Evolutionary conservation across 305 asterid species (phyloP).

Genomic region (Rubia tinctorum): DNA sequence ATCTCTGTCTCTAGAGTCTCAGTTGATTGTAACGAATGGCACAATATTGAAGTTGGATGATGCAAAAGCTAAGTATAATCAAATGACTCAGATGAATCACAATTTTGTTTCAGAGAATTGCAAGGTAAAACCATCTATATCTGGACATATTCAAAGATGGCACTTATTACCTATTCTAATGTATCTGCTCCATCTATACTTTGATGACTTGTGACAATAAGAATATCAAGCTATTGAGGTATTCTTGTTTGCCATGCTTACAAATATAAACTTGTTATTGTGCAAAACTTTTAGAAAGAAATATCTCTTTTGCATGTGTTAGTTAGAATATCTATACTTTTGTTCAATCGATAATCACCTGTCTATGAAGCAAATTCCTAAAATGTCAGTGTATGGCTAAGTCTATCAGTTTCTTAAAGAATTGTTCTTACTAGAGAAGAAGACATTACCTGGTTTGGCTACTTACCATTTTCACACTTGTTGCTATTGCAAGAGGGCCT

Average conservation of each 20-base stretch:
- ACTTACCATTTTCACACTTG: too few species aligned
- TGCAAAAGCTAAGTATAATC: conserved; percentile 15
- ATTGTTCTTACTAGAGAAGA: too few species aligned
- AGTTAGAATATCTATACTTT: not conserved
- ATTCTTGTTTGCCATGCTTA: not conserved
- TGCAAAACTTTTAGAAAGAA: conserved; percentile 3
- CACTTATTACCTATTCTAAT: conserved; percentile 4
- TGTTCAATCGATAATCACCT: not conserved
- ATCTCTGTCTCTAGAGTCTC: conserved; percentile 15
- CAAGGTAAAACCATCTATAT: conserved; percentile 15
- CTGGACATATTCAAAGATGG: not conserved
- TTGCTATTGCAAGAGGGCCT: conserved; percentile 70
- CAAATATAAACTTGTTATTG: conserved; percentile 6
- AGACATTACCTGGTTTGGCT: too few species aligned
- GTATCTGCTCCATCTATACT: not conserved
- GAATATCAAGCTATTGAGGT: not conserved
- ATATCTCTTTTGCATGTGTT: conserved; percentile 2
- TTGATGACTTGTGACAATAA: not conserved
- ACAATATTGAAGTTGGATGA: conserved; percentile 16
- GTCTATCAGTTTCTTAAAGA: not conserved
- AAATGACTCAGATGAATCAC: conserved; percentile 7
- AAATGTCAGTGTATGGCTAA: not conserved
- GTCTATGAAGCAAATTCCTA: not conserved
- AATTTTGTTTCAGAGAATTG: conserved; percentile 15
- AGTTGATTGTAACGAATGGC: conserved; percentile 8